Evolutionary conservation across 73 alveolate species (phyloP), one percentile per base, ranked within the genome.

Genomic region (Durusdinium trenchii): DNA sequence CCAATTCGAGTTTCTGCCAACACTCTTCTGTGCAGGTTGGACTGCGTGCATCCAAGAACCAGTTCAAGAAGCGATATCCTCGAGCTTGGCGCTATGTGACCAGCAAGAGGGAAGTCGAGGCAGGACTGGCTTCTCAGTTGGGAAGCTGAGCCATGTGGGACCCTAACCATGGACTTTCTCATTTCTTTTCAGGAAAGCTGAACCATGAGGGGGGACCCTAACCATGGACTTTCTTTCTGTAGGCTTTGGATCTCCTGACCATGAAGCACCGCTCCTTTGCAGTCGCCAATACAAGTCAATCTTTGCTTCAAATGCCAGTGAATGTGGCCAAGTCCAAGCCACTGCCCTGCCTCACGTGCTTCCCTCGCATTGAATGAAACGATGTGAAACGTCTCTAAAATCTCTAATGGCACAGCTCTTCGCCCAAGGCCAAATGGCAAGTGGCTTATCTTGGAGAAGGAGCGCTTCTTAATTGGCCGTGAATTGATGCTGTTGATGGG

Each of bases 91-190:
- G 64, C 9, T 45, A 46, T 28, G 30, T 79, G 43, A 79, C 47
- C 64, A 79, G 7, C 67, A 61, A 64, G 46, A 16, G 90, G 6
- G 90, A 79, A 47, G 28, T 79, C 67, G 90, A 79, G 90, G 90
- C 90, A 6, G 6, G 84, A n/a, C n/a, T n/a, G n/a, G n/a, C n/a
- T n/a, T n/a, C n/a, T n/a, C n/a, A n/a, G n/a, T n/a, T n/a, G n/a
- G 6, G 57, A 14, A 12, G 57, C 4, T 40, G 40, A 12, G 32
- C 48, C 48, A 35, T 42, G 6, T 43, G 40, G 40, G 38, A 42
- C 45, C 46, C 1, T 79, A 14, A 46, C 35, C 18, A 79, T 23
- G 14, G 40, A 2, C 43, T 3, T 12, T 79, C 6, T 28, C n/a
- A n/a, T n/a, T n/a, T n/a, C n/a, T n/a, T n/a, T n/a, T n/a, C n/a